Evolutionary conservation across 306 rosid species (phyloP).

Genomic region (Lagenaria siceraria): DNA sequence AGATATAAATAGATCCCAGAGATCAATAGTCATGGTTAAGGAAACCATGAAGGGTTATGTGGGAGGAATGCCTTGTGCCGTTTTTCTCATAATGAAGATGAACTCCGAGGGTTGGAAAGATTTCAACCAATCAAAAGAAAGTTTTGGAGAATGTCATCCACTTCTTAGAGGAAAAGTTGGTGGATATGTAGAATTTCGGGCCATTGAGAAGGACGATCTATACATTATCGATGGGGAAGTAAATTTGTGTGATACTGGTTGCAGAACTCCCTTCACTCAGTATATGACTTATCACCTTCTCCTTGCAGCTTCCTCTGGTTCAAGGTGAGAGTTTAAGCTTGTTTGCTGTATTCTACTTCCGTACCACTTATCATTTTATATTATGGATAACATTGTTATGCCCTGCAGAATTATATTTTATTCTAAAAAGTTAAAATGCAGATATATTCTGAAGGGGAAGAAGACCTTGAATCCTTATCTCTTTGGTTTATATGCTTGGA

Average conservation of each 20-base stretch:
- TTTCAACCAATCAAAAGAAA: background rate
- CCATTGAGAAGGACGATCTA: slow-evolving; percentile 19
- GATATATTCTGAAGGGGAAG: slow-evolving; percentile 24
- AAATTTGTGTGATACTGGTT: slow-evolving; percentile 17
- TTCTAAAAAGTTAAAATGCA: slow-evolving; percentile 7
- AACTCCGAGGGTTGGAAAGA: slow-evolving; percentile 5
- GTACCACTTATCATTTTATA: background rate
- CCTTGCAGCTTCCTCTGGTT: slow-evolving; percentile 22
- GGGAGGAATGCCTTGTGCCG: slow-evolving; percentile 23
- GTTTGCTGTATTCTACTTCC: background rate
- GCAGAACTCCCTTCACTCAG: slow-evolving; percentile 25
- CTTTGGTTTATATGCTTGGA: slow-evolving; percentile 19
- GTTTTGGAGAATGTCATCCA: slow-evolving; percentile 9
- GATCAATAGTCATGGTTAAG: slow-evolving; percentile 4
- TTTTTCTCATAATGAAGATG: slow-evolving; percentile 19
- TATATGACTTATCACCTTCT: slow-evolving; percentile 23
- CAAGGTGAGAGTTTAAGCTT: slow-evolving; percentile 16
- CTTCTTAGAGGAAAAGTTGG: slow-evolving; percentile 22
- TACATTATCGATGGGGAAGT: slow-evolving; percentile 15
- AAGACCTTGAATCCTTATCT: slow-evolving; percentile 21
- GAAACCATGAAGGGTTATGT: slow-evolving; percentile 23
- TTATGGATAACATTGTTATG: background rate
- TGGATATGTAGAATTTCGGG: slow-evolving; percentile 18
- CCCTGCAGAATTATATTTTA: background rate
- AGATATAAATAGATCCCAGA: background rate